Percentiles rank a stretch among this genome's conserved stretches.
Conservation (phyloP, 2,329 filamentous ascomycete species). For the Cercospora beticola region DNA sequence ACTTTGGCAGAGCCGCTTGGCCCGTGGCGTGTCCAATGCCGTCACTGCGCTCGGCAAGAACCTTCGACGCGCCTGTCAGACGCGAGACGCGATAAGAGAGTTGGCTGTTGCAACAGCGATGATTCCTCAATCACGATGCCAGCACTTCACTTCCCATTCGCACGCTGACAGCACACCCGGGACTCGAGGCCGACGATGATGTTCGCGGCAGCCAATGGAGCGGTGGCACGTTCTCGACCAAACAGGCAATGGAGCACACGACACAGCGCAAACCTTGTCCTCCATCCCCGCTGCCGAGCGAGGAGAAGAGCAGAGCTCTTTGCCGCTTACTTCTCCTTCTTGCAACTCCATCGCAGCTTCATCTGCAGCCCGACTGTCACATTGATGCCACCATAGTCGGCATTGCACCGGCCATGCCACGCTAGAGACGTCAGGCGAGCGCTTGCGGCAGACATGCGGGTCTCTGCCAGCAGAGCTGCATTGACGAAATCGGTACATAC, state of each 20-base stretch:
- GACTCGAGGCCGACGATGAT: not conserved
- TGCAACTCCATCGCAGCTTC: not conserved
- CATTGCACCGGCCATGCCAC: not conserved
- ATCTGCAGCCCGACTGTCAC: not conserved
- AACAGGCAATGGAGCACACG: not conserved
- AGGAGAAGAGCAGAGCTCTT: not conserved
- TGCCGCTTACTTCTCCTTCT: not conserved
- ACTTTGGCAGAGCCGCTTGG: constrained; percentile 5
- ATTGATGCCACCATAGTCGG: not conserved
- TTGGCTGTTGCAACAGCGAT: not conserved
- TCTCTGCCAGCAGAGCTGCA: not conserved
- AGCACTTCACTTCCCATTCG: not conserved
- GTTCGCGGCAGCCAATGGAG: not conserved
- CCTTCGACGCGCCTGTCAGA: not conserved
- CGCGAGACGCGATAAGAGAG: not conserved
- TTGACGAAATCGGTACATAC: not conserved
- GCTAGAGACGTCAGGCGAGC: not conserved
- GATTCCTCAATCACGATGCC: not conserved
- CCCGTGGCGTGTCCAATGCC: not conserved
- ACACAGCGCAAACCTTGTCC: not conserved
- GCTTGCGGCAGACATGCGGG: not conserved
- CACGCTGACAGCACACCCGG: not conserved
- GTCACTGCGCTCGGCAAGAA: constrained; percentile 1
- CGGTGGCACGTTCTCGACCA: not conserved
- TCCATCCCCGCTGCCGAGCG: not conserved